phyloP scores from a whole-genome alignment of 2,329 filamentous ascomycete genomes.

The Colletotrichum salicis region DNA sequence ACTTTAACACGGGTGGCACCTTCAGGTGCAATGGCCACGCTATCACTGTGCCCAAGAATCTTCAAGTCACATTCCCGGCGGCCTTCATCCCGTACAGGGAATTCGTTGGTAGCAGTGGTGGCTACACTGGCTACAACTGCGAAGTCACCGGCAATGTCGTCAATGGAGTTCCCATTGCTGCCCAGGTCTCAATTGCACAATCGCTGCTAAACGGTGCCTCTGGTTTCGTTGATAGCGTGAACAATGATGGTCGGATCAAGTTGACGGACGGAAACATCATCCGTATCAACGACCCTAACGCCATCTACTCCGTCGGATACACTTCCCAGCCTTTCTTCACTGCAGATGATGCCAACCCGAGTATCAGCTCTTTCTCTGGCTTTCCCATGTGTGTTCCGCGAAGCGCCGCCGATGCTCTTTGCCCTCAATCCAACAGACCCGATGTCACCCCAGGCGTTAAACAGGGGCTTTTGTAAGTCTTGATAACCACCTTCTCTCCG shows the following conservation, averaged over 20 bases:
- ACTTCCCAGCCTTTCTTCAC: slow-evolving; percentile 52
- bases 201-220: slow-evolving; percentile 47
- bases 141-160: slow-evolving; percentile 52
- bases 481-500: accelerated
- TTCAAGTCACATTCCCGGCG: slow-evolving; percentile 37
- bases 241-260: slow-evolving; percentile 47
- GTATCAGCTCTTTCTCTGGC: slow-evolving; percentile 57
- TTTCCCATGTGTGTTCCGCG: slow-evolving; percentile 64
- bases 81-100: slow-evolving; percentile 37
- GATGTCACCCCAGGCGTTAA: slow-evolving; percentile 31
- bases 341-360: slow-evolving; percentile 58
- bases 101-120: slow-evolving; percentile 27
- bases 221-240: slow-evolving; percentile 49
- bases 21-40: slow-evolving; percentile 35
- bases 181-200: slow-evolving; percentile 49
- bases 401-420: slow-evolving; percentile 46
- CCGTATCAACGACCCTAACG: slow-evolving; percentile 56
- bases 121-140: slow-evolving; percentile 30
- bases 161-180: slow-evolving; percentile 48
- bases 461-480: slow-evolving; percentile 36
- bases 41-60: slow-evolving; percentile 37
- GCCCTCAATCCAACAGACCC: slow-evolving; percentile 49
- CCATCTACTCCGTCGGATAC: slow-evolving; percentile 51
- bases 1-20: slow-evolving; percentile 35
- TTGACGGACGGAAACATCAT: slow-evolving; percentile 49